Base-by-base conservation (phyloP, 108 stramenopile species). In the Aurantiochytrium sp. region DNA sequence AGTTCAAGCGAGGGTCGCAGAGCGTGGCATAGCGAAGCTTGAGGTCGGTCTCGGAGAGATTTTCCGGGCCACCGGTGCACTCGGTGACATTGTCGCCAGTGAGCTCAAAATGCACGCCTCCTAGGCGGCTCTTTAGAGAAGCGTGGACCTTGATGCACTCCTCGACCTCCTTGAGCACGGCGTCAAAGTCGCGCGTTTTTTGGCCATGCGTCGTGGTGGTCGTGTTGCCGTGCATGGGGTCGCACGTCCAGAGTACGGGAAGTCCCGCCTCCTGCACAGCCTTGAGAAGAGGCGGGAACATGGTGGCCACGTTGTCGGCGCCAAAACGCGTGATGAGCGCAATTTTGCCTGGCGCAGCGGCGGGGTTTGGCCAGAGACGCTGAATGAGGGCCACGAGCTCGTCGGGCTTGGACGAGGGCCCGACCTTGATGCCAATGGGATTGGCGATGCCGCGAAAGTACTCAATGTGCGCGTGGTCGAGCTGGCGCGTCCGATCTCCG, bases 61-160 rank as follows among this genome's bases (percentile, higher is more conserved):
- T 94, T 58, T 94, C 92, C 51, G 97, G 59, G 60, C 99, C 99
- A 69, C 99, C 99, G 47, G 96, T 95, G 91, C 99, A 99, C 93
- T 99, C 99, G 4, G 98, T 99, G 25, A 99, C 99, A 94, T 98
- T 96, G 89, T 98, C 96, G 45, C 98, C 98, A 12, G 98, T 98
- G 97, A 97, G 96, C 92, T 98, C 98, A 71, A 98, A 64, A 87
- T 98, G 98, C 49, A 99, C 97, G 87, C 99, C 99, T 49, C 98
- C 98, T 43, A 98, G 96, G 91, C 97, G 97, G 42, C 96, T 96
- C 87, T 97, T 98, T 96, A 98, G 97, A 88, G 96, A 96, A 89
- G 95, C 96, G 94, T 99, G 99, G 42, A 99, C 98, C 94, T 99
- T 98, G 92, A 99, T 98, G 95, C 98, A 99, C 60, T 97, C 97